Percentiles rank a stretch among this genome's conserved stretches.
These are phyloP conservation scores for Byssochlamys sp. DNA, from an alignment of 2,329 filamentous ascomycete genomes.

Conservation along the genomic window DNA sequence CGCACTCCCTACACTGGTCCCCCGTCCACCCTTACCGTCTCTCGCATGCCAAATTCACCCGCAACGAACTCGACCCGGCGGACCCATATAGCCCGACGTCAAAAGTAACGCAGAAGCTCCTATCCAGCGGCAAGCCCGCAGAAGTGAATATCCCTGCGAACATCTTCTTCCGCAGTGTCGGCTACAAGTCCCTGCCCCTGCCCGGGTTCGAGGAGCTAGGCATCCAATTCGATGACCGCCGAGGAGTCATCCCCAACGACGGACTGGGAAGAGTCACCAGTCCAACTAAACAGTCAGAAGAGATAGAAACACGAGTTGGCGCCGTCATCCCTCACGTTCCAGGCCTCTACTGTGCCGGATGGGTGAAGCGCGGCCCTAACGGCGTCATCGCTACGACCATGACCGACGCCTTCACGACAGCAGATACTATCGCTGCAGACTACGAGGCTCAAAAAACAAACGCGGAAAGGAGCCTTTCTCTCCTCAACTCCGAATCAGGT, in stretches of 20 bases:
- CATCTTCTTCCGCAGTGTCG: slow-evolving; percentile 84
- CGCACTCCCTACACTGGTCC: slow-evolving; percentile 54
- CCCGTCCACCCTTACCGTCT: slow-evolving; percentile 42
- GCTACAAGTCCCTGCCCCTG: slow-evolving; percentile 74
- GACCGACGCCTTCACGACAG: slow-evolving; percentile 85
- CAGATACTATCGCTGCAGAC: slow-evolving; percentile 72
- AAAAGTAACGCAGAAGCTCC: slow-evolving; percentile 36
- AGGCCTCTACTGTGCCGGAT: slow-evolving; percentile 85
- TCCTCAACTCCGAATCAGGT: slow-evolving; percentile 37
- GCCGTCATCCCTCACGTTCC: slow-evolving; percentile 46
- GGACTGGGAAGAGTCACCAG: slow-evolving; percentile 60
- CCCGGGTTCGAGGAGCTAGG: slow-evolving; percentile 63
- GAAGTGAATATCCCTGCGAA: slow-evolving; percentile 51
- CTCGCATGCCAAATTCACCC: slow-evolving; percentile 56
- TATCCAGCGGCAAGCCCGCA: slow-evolving; percentile 40
- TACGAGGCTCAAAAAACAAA: slow-evolving; percentile 42
- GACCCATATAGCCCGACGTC: slow-evolving; percentile 44
- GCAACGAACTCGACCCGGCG: slow-evolving; percentile 42
- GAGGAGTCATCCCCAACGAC: slow-evolving; percentile 76
- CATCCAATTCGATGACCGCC: slow-evolving; percentile 64
- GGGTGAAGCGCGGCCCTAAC: slow-evolving; percentile 90
- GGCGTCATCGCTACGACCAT: slow-evolving; percentile 95
- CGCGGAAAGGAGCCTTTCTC: slow-evolving; percentile 19
- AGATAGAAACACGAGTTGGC: slow-evolving; percentile 20
- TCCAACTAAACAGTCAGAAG: slow-evolving; percentile 17